These are phyloP conservation scores for Sporobolomyces phaffii DNA, from an alignment of 768 basidiomycete species.

Conservation along the genomic window DNA sequence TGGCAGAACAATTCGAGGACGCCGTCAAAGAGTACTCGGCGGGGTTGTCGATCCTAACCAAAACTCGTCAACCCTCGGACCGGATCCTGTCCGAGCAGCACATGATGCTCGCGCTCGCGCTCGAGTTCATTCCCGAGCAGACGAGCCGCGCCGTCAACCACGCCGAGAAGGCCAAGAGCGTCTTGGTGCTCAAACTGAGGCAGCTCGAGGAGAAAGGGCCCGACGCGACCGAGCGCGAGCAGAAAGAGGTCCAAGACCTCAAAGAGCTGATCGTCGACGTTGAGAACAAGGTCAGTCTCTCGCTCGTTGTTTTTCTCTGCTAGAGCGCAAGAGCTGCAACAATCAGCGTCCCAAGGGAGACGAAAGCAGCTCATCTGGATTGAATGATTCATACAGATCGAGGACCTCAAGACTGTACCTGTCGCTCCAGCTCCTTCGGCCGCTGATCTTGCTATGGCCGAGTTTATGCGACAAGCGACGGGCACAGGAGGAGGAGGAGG, in stretches of 20 bases:
- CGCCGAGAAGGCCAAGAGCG: conserved; percentile 34
- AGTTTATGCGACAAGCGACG: conserved; percentile 16
- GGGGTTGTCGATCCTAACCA: conserved; percentile 22
- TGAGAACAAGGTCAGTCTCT: conserved; percentile 30
- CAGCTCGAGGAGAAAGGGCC: conserved; percentile 12
- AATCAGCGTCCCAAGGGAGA: too few species aligned
- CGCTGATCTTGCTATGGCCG: conserved; percentile 20
- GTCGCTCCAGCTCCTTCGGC: conserved; percentile 14
- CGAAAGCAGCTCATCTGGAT: too few species aligned
- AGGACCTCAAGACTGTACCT: conserved; percentile 36
- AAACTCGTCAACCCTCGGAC: conserved; percentile 31
- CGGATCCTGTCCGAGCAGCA: conserved; percentile 39
- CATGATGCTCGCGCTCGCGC: conserved; percentile 39
- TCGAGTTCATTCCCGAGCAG: conserved; percentile 33
- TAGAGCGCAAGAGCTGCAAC: too few species aligned
- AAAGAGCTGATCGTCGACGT: conserved; percentile 32
- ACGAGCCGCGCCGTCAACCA: conserved; percentile 23
- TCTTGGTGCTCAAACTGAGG: conserved; percentile 5
- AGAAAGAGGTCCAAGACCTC: conserved; percentile 29
- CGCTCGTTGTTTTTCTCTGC: too few species aligned
- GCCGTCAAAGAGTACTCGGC: conserved; percentile 39
- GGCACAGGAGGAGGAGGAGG: too few species aligned
- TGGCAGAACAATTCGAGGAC: conserved; percentile 37
- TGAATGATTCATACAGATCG: conserved; percentile 29
- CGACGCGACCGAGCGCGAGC: conserved; percentile 3